Evolutionary conservation across 768 basidiomycete species (phyloP).

Genomic region (Dentipellis fragilis): DNA sequence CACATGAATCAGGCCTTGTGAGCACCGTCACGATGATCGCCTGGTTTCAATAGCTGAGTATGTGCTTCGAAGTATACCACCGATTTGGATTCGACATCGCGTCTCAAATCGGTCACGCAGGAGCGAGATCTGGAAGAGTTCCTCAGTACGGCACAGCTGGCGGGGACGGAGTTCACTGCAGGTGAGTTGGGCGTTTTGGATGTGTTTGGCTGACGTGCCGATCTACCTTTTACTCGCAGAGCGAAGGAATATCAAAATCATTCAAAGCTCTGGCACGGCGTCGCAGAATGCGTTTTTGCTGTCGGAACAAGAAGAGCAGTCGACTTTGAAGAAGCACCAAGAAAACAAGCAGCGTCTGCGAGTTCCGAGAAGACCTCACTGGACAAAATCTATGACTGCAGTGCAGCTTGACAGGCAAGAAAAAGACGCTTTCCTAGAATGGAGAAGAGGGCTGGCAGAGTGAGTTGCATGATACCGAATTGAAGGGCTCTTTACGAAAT

Average conservation of each 20-base stretch:
- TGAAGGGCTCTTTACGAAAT: not conserved
- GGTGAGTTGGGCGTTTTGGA: conserved; percentile 43
- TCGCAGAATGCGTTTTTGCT: conserved; percentile 81
- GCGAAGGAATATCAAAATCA: conserved; percentile 70
- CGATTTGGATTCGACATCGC: conserved; percentile 56
- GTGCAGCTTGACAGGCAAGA: conserved; percentile 82
- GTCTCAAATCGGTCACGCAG: conserved; percentile 88
- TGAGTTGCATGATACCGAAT: conserved; percentile 30
- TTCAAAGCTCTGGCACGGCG: conserved; percentile 44
- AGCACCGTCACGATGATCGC: conserved; percentile 16
- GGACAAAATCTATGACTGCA: conserved; percentile 74
- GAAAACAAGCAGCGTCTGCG: conserved; percentile 67
- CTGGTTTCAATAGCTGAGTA: not conserved
- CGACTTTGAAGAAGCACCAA: conserved; percentile 60
- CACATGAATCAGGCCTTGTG: conserved; percentile 59
- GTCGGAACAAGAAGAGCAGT: conserved; percentile 71
- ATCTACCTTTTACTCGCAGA: conserved; percentile 29
- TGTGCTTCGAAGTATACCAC: conserved; percentile 51
- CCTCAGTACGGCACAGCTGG: conserved; percentile 86
- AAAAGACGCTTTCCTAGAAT: conserved; percentile 83
- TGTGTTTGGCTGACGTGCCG: not conserved
- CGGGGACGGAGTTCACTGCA: conserved; percentile 92
- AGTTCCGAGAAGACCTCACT: conserved; percentile 83
- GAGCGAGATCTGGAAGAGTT: conserved; percentile 95
- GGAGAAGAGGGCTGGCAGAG: conserved; percentile 89